phyloP scores from a whole-genome alignment of 305 asterid species.

The Solanum hybrid region DNA sequence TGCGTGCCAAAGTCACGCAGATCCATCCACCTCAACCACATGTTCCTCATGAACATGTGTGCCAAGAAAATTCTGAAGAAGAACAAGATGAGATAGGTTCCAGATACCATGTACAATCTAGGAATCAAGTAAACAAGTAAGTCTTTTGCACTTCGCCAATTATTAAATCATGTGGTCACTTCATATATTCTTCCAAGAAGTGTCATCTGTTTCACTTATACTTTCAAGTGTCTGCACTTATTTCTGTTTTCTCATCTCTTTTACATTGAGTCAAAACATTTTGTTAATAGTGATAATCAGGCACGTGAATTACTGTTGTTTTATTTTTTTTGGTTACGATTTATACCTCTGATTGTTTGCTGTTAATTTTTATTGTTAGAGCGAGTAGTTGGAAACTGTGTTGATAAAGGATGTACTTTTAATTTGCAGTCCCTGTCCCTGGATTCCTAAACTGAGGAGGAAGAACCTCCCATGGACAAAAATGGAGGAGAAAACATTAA shows the following conservation, averaged over 20 bases:
- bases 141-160: constrained; percentile 17
- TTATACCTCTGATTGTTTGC: neutral
- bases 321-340: neutral
- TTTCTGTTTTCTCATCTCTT: neutral
- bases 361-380: neutral
- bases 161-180: neutral
- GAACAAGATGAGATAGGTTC: constrained; percentile 29
- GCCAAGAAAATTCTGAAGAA: constrained; percentile 31
- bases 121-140: constrained; percentile 26
- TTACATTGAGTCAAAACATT: neutral
- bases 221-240: neutral
- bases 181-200: neutral
- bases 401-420: constrained; percentile 9
- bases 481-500: constrained; percentile 50
- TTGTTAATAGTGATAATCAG: neutral
- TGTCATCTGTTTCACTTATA: neutral
- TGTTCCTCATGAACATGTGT: neutral
- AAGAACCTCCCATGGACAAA: constrained; percentile 49
- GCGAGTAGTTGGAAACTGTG: neutral
- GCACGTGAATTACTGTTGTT: neutral
- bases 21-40: neutral
- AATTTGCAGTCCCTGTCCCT: constrained; percentile 43
- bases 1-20: neutral
- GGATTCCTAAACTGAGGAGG: constrained; percentile 33
- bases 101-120: constrained; percentile 23